A percentile compares a stretch with the other conserved stretches of the same genome.
Evolutionary conservation across 2,329 filamentous ascomycete species (phyloP).

Genomic region (Drechslerella dactyloides): DNA sequence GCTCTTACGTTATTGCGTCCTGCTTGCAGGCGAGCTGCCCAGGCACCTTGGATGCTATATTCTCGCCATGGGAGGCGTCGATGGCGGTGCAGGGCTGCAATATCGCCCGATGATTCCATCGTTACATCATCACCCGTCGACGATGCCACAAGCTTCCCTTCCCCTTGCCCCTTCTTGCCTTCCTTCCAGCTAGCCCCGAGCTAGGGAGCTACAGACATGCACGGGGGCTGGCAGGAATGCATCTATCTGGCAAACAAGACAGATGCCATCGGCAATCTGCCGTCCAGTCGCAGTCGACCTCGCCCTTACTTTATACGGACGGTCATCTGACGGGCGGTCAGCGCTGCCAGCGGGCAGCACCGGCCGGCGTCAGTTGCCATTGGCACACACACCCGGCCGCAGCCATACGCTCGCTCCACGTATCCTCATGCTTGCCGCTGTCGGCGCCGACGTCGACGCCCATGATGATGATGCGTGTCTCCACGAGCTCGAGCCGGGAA

Average conservation of each 20-base stretch:
- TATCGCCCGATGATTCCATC: constrained; percentile 28
- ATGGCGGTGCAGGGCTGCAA: neutral
- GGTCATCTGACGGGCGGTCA: constrained; percentile 10
- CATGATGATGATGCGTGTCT: neutral
- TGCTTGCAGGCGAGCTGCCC: too few relatives aligned
- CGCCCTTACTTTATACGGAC: constrained; percentile 37
- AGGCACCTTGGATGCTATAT: too few relatives aligned
- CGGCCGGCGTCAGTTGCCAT: constrained; percentile 6
- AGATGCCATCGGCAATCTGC: neutral
- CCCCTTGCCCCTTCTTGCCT: constrained; percentile 4
- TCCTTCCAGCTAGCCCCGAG: neutral
- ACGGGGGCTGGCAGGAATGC: neutral
- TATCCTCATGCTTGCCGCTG: neutral
- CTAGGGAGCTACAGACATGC: neutral
- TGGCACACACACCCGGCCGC: neutral
- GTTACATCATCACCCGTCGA: constrained; percentile 49
- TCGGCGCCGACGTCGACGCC: neutral
- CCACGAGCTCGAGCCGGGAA: neutral
- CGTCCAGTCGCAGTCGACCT: constrained; percentile 21
- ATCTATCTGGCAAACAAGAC: constrained; percentile 1
- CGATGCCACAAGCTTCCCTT: constrained; percentile 1
- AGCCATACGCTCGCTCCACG: neutral
- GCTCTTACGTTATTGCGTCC: too few relatives aligned
- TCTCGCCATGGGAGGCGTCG: too few relatives aligned
- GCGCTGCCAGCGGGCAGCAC: constrained; percentile 3